These are phyloP conservation scores for Teratosphaeria destructans DNA, from an alignment of 2,329 filamentous ascomycete genomes.

Conservation along the genomic window DNA sequence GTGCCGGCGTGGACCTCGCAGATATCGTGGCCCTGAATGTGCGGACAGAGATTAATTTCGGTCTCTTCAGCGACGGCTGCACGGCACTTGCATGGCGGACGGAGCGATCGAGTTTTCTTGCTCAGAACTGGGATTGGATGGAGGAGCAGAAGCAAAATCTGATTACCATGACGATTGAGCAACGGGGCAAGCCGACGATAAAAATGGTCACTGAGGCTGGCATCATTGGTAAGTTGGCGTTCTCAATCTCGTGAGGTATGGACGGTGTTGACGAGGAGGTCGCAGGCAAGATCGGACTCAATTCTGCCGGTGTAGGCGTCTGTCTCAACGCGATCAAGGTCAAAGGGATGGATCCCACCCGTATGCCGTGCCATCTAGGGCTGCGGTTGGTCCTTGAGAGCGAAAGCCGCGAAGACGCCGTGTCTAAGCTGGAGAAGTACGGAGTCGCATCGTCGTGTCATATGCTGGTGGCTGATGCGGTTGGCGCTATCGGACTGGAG, in stretches of 20 bases:
- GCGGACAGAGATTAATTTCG: slow-evolving; percentile 48
- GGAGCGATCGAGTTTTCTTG: slow-evolving; percentile 30
- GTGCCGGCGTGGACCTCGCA: slow-evolving; percentile 34
- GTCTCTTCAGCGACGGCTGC: slow-evolving; percentile 48
- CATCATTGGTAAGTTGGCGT: slow-evolving; percentile 38
- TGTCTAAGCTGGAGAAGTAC: slow-evolving; percentile 31
- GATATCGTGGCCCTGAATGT: slow-evolving; percentile 51
- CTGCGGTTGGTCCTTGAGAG: slow-evolving; percentile 47
- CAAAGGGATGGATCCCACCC: slow-evolving; percentile 41
- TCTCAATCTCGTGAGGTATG: too few species aligned
- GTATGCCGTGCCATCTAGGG: slow-evolving; percentile 52
- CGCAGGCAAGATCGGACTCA: slow-evolving; percentile 50
- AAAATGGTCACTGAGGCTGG: slow-evolving; percentile 51
- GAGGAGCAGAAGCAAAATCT: slow-evolving; percentile 40
- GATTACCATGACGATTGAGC: slow-evolving; percentile 37
- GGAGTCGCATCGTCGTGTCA: slow-evolving; percentile 46
- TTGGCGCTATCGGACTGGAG: slow-evolving; percentile 40
- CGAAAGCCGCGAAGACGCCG: slow-evolving; percentile 35
- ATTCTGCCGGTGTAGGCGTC: slow-evolving; percentile 47
- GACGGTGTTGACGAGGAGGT: not conserved
- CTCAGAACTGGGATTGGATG: slow-evolving; percentile 55
- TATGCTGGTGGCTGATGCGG: slow-evolving; percentile 43
- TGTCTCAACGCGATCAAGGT: slow-evolving; percentile 54
- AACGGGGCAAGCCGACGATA: slow-evolving; percentile 37
- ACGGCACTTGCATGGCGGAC: slow-evolving; percentile 42